A percentile compares a stretch with the other conserved stretches of the same genome.
Evolutionary conservation across 2,329 filamentous ascomycete genomes (phyloP).

Genomic region (Fusarium sp.): DNA sequence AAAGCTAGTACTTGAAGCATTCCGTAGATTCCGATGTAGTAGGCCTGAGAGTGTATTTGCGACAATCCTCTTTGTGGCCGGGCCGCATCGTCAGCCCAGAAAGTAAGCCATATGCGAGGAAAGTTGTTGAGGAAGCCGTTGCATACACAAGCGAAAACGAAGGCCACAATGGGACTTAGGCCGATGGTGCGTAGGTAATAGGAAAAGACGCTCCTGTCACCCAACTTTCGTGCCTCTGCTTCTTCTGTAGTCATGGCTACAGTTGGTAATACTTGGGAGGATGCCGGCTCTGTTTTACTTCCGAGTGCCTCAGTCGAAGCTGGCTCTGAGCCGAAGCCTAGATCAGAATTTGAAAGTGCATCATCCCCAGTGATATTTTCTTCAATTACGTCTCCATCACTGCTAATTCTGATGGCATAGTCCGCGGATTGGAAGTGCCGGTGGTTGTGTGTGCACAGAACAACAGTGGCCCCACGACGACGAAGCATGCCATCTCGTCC

Average conservation of each 20-base stretch:
- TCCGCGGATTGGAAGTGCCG: neutral
- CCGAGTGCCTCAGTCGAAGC: too few species aligned
- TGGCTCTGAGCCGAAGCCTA: neutral
- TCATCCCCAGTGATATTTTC: neutral
- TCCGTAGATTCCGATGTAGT: conserved; percentile 47
- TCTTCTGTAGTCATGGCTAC: neutral
- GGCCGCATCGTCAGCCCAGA: conserved; percentile 50
- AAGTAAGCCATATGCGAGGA: conserved; percentile 53
- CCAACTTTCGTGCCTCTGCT: neutral
- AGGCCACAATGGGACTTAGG: conserved; percentile 3
- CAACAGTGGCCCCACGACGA: conserved; percentile 50
- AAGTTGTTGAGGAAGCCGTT: conserved; percentile 45
- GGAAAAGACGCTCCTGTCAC: neutral
- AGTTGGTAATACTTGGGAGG: accelerated
- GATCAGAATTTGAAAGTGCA: neutral
- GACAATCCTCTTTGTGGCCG: neutral
- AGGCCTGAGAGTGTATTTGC: conserved; percentile 24
- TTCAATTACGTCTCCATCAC: neutral
- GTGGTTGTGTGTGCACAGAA: conserved; percentile 52
- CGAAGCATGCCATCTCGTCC: conserved; percentile 53
- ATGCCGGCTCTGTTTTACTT: neutral
- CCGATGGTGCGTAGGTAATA: neutral
- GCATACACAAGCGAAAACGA: conserved; percentile 32
- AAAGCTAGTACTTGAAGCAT: conserved; percentile 32
- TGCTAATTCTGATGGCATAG: neutral